phyloP scores from a whole-genome alignment of 1,284 basidiomycete genomes.

The Ceratobasidium sp. region DNA sequence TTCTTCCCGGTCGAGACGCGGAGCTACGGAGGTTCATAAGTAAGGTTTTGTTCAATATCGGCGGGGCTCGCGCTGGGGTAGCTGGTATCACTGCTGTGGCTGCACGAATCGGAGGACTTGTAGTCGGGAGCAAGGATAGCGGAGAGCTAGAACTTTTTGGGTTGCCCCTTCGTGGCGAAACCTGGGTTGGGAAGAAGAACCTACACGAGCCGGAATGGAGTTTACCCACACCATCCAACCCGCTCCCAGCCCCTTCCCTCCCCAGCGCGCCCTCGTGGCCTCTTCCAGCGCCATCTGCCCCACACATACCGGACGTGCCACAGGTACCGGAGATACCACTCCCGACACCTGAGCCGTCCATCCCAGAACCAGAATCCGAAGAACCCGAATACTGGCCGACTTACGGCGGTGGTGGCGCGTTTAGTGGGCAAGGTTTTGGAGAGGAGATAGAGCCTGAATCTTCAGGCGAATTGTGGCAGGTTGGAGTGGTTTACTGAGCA shows the following conservation, averaged over 20 bases:
- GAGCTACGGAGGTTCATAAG: conserved; percentile 31
- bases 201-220: conserved; percentile 30
- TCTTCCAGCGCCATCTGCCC: neutral
- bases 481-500: conserved; percentile 31
- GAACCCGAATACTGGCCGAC: neutral
- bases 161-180: conserved; percentile 27
- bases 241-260: conserved; percentile 11
- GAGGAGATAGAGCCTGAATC: neutral
- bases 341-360: neutral
- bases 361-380: conserved; percentile 3
- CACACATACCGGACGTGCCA: neutral
- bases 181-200: conserved; percentile 34
- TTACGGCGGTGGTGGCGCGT: neutral
- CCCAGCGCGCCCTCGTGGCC: neutral
- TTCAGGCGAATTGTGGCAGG: conserved; percentile 38
- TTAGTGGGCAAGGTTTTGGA: no score
- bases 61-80: conserved; percentile 31
- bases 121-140: conserved; percentile 19
- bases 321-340: neutral
- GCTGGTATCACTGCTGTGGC: conserved; percentile 34
- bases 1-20: conserved; percentile 28
- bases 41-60: conserved; percentile 30
- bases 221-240: conserved; percentile 6
- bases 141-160: conserved; percentile 38
- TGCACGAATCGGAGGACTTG: conserved; percentile 22